Percentiles rank a stretch among this genome's conserved stretches.
phyloP scores from a whole-genome alignment of 805 yeast genomes.

The Suhomyces sp. region DNA sequence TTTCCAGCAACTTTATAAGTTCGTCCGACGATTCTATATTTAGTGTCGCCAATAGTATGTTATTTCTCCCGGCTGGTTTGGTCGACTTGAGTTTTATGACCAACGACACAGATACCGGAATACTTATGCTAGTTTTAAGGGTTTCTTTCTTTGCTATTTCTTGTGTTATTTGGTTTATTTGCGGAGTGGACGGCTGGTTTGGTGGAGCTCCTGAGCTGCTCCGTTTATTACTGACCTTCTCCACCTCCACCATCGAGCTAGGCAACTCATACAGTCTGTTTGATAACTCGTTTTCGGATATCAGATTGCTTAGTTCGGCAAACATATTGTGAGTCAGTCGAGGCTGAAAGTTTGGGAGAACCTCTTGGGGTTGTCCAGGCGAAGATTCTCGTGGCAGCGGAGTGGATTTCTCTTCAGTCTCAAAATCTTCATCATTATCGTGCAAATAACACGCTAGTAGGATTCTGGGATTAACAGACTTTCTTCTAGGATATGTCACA shows the following conservation, averaged over 20 bases:
- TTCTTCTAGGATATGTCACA: slow-evolving; percentile 29
- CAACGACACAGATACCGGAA: slow-evolving; percentile 38
- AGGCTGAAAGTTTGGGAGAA: slow-evolving; percentile 17
- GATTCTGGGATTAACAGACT: slow-evolving; percentile 24
- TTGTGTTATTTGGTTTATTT: neutral
- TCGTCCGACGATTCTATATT: slow-evolving; percentile 47
- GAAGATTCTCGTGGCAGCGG: neutral
- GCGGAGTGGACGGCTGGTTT: neutral
- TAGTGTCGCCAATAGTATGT: slow-evolving; percentile 44
- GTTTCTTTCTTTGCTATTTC: slow-evolving; percentile 1
- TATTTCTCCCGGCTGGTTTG: slow-evolving; percentile 47
- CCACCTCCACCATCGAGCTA: slow-evolving; percentile 3
- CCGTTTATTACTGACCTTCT: neutral
- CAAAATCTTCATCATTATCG: slow-evolving; percentile 8
- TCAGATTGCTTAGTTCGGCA: slow-evolving; percentile 14
- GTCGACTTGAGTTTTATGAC: slow-evolving; percentile 47
- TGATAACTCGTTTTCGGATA: neutral
- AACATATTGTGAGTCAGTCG: slow-evolving; percentile 13
- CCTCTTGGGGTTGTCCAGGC: slow-evolving; percentile 1
- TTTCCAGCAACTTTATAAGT: slow-evolving; percentile 18
- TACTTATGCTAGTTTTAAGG: slow-evolving; percentile 9
- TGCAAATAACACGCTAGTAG: slow-evolving; percentile 18
- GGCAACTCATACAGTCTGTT: slow-evolving; percentile 5
- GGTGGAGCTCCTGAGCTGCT: neutral
- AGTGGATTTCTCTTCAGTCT: neutral